A percentile compares a stretch with the other conserved stretches of the same genome.
Evolutionary conservation across 2,329 filamentous ascomycete genomes (phyloP).

Genomic region (Microcera coccophila): DNA sequence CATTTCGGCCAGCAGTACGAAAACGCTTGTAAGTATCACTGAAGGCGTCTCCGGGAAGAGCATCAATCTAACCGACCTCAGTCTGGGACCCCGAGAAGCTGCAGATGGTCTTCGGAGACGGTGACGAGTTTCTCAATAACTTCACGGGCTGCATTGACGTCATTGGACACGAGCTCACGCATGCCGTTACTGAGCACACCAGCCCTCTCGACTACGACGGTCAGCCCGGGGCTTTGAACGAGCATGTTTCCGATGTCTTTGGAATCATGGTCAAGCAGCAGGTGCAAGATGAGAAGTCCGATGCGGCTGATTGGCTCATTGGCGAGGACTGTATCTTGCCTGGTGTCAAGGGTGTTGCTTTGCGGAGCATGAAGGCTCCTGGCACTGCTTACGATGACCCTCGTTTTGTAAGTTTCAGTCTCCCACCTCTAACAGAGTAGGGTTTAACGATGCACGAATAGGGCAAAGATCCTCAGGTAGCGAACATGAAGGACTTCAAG

Average conservation of each 20-base stretch:
- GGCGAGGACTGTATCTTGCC: slow-evolving; percentile 51
- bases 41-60: background rate
- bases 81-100: slow-evolving; percentile 47
- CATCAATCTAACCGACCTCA: slow-evolving; percentile 15
- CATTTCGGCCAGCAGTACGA: slow-evolving; percentile 49
- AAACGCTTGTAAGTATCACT: slow-evolving; percentile 44
- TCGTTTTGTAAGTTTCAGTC: slow-evolving; percentile 39
- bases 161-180: slow-evolving; percentile 55
- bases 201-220: slow-evolving; percentile 48
- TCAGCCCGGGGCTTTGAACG: slow-evolving; percentile 54
- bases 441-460: slow-evolving; percentile 13
- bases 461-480: slow-evolving; percentile 52
- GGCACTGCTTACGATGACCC: slow-evolving; percentile 52
- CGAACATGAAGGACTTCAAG: slow-evolving; percentile 43
- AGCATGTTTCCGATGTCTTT: slow-evolving; percentile 54
- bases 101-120: slow-evolving; percentile 57
- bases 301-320: slow-evolving; percentile 51
- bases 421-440: background rate
- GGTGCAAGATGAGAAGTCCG: slow-evolving; percentile 41
- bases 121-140: slow-evolving; percentile 47
- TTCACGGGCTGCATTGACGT: slow-evolving; percentile 53
- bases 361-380: slow-evolving; percentile 53
- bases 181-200: slow-evolving; percentile 51
- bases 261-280: slow-evolving; percentile 56
- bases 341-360: slow-evolving; percentile 47